phyloP scores from a whole-genome alignment of 2,329 filamentous ascomycete genomes.

The Claviceps sp. region DNA sequence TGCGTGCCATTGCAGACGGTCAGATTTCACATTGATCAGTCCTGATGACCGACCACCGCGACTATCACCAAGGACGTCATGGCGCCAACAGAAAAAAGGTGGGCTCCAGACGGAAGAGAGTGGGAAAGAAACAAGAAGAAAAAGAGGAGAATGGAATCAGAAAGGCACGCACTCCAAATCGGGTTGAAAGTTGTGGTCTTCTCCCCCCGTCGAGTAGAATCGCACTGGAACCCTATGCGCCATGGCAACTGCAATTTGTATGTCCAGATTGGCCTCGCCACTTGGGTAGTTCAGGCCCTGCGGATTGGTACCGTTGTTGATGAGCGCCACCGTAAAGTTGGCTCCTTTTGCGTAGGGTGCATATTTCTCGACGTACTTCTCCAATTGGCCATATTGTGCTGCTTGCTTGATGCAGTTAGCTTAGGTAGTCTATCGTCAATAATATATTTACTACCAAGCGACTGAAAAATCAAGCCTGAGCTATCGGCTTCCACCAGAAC shows the following conservation, averaged over 20 bases:
- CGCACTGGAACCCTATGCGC: slow-evolving; percentile 21
- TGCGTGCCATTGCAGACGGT: background rate
- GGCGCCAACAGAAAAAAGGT: too few species aligned
- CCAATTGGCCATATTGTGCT: slow-evolving; percentile 39
- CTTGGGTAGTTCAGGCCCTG: slow-evolving; percentile 23
- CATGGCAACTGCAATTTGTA: slow-evolving; percentile 22
- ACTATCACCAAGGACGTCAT: too few species aligned
- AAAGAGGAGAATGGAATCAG: too few species aligned
- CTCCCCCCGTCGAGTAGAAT: slow-evolving; percentile 19
- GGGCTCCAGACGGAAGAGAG: too few species aligned
- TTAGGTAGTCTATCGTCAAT: background rate
- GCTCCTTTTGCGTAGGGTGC: slow-evolving; percentile 35
- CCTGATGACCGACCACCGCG: too few species aligned
- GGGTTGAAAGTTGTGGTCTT: slow-evolving; percentile 16
- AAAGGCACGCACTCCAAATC: slow-evolving; percentile 20
- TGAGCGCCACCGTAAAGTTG: slow-evolving; percentile 42
- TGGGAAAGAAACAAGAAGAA: too few species aligned
- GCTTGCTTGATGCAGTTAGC: slow-evolving; percentile 25
- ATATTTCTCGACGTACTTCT: slow-evolving; percentile 40
- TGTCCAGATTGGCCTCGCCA: slow-evolving; percentile 25
- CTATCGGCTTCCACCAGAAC: too few species aligned
- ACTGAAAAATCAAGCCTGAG: too few species aligned
- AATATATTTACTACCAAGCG: too few species aligned
- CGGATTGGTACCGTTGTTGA: slow-evolving; percentile 41
- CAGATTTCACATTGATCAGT: too few species aligned